A percentile compares a stretch with the other conserved stretches of the same genome.
These are phyloP conservation scores for Starmera pachycereana DNA, from an alignment of 805 yeast species.

Conservation along the genomic window DNA sequence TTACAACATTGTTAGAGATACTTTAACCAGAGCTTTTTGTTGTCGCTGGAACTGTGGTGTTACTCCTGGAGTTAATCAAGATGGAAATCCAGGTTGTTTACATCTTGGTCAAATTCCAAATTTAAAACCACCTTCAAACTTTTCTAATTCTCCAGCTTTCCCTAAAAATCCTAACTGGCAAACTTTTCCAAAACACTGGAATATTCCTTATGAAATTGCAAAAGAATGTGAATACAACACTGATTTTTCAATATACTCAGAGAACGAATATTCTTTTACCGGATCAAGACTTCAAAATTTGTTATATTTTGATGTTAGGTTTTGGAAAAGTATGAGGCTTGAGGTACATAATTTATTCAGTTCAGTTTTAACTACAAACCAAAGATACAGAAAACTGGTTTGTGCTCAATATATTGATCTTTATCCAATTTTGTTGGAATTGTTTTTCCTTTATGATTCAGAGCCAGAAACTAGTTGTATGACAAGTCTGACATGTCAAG, in stretches of 20 bases:
- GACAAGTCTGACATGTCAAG: constrained; percentile 62
- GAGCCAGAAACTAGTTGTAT: constrained; percentile 76
- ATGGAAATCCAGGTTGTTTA: constrained; percentile 4
- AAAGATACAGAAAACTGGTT: constrained; percentile 43
- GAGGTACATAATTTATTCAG: constrained; percentile 55
- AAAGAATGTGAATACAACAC: constrained; percentile 35
- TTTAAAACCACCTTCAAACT: not conserved
- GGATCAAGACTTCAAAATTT: constrained; percentile 33
- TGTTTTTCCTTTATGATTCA: constrained; percentile 58
- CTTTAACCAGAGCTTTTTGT: constrained; percentile 48
- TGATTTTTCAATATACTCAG: constrained; percentile 2
- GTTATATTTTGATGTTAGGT: constrained; percentile 54
- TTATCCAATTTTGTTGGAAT: constrained; percentile 64
- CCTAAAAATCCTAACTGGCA: constrained; percentile 25
- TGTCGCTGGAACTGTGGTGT: constrained; percentile 53
- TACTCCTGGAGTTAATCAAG: not conserved
- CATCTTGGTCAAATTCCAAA: constrained; percentile 10
- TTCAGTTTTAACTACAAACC: constrained; percentile 51
- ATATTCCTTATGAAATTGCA: constrained; percentile 30
- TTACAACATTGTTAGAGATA: constrained; percentile 34
- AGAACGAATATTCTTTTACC: constrained; percentile 15
- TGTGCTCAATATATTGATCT: constrained; percentile 77
- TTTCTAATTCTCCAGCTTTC: constrained; percentile 1
- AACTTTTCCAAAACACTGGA: constrained; percentile 34
- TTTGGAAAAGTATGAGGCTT: constrained; percentile 55